These are phyloP conservation scores for Solanum medicagineum DNA, from an alignment of 257 asterid species.

Conservation along the genomic window DNA sequence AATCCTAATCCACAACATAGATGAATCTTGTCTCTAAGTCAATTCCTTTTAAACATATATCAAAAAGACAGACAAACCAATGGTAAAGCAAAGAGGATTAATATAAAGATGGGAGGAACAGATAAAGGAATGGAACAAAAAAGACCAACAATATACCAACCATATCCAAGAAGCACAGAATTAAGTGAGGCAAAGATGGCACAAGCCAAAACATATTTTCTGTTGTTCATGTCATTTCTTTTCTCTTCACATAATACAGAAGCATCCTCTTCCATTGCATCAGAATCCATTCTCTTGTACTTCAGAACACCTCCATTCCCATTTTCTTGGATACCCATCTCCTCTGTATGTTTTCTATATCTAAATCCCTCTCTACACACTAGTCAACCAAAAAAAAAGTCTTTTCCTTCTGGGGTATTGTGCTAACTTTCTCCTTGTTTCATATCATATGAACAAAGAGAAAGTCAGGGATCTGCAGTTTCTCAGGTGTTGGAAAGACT, in stretches of 20 bases:
- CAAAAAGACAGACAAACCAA: not conserved
- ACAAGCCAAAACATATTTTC: conserved; percentile 36
- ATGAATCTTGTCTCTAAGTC: not conserved
- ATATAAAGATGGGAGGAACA: not conserved
- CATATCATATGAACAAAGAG: not conserved
- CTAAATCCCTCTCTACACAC: not conserved
- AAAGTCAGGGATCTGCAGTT: not conserved
- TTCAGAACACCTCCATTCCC: conserved; percentile 10
- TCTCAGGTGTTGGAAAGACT: not conserved
- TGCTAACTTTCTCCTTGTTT: not conserved
- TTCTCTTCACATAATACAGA: conserved; percentile 5
- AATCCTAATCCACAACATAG: not conserved
- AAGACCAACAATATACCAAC: conserved; percentile 11
- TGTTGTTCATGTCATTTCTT: conserved; percentile 5
- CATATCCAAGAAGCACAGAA: conserved; percentile 62
- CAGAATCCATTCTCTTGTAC: conserved; percentile 18
- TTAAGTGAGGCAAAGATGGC: conserved; percentile 58
- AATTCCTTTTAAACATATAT: not conserved
- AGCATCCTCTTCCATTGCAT: conserved; percentile 2
- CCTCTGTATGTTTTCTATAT: not conserved
- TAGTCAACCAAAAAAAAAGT: not conserved
- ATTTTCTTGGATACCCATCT: conserved; percentile 27
- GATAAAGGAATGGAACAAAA: not conserved
- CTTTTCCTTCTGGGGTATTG: not conserved
- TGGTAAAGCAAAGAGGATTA: not conserved